Conservation (phyloP, 225 moss, liverwort and hornwort species). For the Physcomitrium patens region DNA sequence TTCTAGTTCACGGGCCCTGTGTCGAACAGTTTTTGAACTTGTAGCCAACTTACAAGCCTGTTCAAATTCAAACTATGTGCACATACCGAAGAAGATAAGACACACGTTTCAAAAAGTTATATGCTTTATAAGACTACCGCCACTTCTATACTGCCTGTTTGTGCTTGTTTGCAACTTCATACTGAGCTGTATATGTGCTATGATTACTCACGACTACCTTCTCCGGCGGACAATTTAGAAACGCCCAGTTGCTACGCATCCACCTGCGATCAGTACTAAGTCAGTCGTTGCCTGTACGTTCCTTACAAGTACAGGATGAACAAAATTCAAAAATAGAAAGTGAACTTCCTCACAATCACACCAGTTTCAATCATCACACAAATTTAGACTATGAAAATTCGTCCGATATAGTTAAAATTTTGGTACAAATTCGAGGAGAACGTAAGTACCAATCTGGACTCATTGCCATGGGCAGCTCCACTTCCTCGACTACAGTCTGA, state of each 20-base stretch:
- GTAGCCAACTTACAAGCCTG: conserved; percentile 6
- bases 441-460: conserved; percentile 55
- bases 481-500: conserved; percentile 30
- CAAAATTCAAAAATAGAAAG: not conserved
- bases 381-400: not conserved
- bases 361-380: not conserved
- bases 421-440: not conserved
- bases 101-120: conserved; percentile 16
- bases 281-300: not conserved
- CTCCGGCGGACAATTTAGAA: conserved; percentile 55
- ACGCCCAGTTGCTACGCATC: conserved; percentile 62
- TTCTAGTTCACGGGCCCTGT: not conserved
- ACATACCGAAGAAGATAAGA: not conserved
- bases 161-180: conserved; percentile 45
- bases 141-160: conserved; percentile 19
- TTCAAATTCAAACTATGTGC: conserved; percentile 10
- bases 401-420: too few species aligned
- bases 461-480: conserved; percentile 45
- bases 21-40: conserved; percentile 8
- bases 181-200: conserved; percentile 53
- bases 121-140: not conserved
- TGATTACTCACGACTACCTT: conserved; percentile 28
- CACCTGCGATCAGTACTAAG: conserved; percentile 42
- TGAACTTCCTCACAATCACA: not conserved
- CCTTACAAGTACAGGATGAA: not conserved